Base-by-base conservation (phyloP, 1,139 yeast species). In the Kurtzmaniella quercitrusa region DNA sequence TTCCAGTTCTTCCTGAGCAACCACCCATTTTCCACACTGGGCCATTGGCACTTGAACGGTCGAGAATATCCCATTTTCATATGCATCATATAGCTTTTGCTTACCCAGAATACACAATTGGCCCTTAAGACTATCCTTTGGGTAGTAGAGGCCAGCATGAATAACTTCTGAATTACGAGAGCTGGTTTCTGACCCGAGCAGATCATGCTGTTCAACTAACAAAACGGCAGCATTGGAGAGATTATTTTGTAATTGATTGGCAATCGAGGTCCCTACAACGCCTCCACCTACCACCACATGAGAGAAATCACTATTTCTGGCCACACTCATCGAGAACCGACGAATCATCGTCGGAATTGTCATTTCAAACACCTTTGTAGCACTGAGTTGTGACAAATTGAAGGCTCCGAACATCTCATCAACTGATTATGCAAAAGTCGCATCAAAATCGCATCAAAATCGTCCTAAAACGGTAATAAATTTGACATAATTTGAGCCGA, bases 271-370 rank as follows among this genome's bases (percentile, higher is more conserved):
- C 0, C 97, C 97, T 1, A 90, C 91, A 0, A 81, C 86, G 0
- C 97, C 97, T 1, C 90, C 96, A 3, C 97, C 97, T 16, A 90
- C 70, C 0, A 90, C 79, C 1, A 84, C 82, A 59, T 89, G 96
- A 0, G 94, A 79, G 56, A 81, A 88, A 57, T 87, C 95, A 0
- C 46, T 43, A 3, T 14, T 11, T 3, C 27, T 11, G 6, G 12
- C 17, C 3, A 15, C 7, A 27, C 33, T 15, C n/a, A 14, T 19
- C 14, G 29, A 39, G 25, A 39, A 34, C 12, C 36, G 25, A 14
- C 39, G 39, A 9, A 37, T 5, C 10, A 25, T 17, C 38, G 17
- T 34, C 17, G 38, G 17, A 33, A 17, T 11, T 12, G 12, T 10
- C 31, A 27, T 27, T 6, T 21, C 8, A 21, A 8, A 21, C 7